Percentiles rank a stretch among this genome's conserved stretches.
Evolutionary conservation across 495 filamentous ascomycete genomes (phyloP).

Genomic region (Talaromyces nanjingensis): DNA sequence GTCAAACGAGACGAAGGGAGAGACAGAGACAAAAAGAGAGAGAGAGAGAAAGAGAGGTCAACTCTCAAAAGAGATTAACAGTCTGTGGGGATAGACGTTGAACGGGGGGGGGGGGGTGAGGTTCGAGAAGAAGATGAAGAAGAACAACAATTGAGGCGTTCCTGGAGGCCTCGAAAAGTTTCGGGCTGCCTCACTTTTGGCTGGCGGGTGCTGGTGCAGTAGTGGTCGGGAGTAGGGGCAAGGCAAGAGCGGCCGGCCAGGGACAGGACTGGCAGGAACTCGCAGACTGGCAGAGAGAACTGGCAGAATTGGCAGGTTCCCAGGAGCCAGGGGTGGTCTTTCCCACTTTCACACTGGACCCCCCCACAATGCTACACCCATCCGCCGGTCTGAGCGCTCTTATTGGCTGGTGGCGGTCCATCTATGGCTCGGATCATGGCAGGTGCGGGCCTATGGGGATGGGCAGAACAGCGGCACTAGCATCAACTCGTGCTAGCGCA

Average conservation of each 20-base stretch:
- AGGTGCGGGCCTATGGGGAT: conserved; percentile 6
- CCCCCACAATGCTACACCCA: not conserved
- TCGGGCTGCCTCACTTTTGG: not conserved
- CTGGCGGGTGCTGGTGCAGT: not conserved
- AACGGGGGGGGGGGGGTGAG: not conserved
- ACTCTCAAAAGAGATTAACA: not conserved
- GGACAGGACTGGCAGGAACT: conserved; percentile 5
- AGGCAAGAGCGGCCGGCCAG: not conserved
- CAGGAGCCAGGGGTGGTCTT: conserved; percentile 6
- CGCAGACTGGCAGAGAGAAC: not conserved
- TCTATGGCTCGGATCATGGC: conserved; percentile 3
- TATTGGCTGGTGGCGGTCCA: not conserved
- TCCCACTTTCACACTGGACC: conserved; percentile 3
- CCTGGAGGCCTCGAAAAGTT: not conserved
- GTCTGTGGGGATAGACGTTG: not conserved
- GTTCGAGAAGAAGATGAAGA: not conserved
- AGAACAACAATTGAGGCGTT: not conserved
- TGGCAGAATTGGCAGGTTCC: not conserved
- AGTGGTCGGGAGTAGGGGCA: not conserved
- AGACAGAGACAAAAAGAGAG: not conserved
- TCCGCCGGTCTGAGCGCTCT: not conserved
- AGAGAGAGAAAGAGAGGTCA: conserved; percentile 3
- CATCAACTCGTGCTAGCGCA: conserved; percentile 5
- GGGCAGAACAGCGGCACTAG: not conserved
- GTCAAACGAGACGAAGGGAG: not conserved